A percentile compares a stretch with the other conserved stretches of the same genome.
phyloP scores from a whole-genome alignment of 2,329 filamentous ascomycete species.

The Furcasterigmium furcatum region DNA sequence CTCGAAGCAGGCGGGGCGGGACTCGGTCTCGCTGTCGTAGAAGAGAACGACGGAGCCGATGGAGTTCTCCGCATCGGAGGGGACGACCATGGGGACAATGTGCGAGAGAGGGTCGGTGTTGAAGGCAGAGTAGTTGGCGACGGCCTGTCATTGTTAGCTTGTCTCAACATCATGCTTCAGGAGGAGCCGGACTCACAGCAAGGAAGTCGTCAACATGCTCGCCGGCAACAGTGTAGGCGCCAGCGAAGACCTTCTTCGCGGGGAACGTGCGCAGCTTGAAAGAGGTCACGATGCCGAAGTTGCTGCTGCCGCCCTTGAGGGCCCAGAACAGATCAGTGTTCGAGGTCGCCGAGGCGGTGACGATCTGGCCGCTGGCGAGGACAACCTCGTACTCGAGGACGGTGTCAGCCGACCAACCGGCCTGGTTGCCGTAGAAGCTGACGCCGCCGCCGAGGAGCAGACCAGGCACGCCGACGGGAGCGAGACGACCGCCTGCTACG shows the following conservation, averaged over 20 bases:
- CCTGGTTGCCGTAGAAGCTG: constrained; percentile 24
- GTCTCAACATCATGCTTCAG: neutral
- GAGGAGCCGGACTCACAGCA: constrained; percentile 4
- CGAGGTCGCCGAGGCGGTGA: constrained; percentile 29
- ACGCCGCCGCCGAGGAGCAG: constrained; percentile 26
- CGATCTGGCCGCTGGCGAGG: constrained; percentile 32
- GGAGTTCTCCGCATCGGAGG: constrained; percentile 14
- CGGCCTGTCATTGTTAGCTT: constrained; percentile 7
- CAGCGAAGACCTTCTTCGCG: constrained; percentile 12
- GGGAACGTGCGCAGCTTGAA: constrained; percentile 38
- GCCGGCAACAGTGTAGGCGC: constrained; percentile 15
- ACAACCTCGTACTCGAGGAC: constrained; percentile 35
- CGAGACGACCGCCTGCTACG: constrained; percentile 21
- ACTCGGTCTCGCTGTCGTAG: constrained; percentile 26
- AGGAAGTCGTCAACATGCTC: constrained; percentile 14
- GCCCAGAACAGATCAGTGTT: constrained; percentile 39
- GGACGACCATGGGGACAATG: constrained; percentile 16
- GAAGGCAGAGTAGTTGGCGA: constrained; percentile 16
- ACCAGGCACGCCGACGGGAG: constrained; percentile 22
- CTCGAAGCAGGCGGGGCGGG: constrained; percentile 26
- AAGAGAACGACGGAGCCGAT: constrained; percentile 30
- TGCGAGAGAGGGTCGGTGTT: constrained; percentile 17
- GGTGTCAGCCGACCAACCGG: constrained; percentile 22
- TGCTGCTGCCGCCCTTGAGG: constrained; percentile 33
- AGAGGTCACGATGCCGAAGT: constrained; percentile 11